Conservation (phyloP, 2,329 filamentous ascomycete species). For the Beauveria bassiana region DNA sequence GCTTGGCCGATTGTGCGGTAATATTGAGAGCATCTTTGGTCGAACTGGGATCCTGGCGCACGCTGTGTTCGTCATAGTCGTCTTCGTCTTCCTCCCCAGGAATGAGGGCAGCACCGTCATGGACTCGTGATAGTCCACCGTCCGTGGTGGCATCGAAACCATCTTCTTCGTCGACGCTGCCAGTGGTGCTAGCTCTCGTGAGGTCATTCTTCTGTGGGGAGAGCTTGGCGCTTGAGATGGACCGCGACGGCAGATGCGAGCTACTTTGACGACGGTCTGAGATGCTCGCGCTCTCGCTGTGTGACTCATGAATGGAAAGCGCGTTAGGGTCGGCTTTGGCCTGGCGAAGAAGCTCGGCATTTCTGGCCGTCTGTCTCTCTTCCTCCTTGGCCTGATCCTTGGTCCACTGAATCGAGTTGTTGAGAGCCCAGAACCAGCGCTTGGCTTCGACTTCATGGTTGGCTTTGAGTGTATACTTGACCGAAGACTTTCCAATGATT, state of each 20-base stretch:
- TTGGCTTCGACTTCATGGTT: constrained; percentile 98
- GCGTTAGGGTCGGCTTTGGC: constrained; percentile 63
- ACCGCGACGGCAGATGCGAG: constrained; percentile 32
- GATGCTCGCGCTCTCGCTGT: constrained; percentile 46
- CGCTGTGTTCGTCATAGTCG: constrained; percentile 67
- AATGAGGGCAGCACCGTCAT: constrained; percentile 28
- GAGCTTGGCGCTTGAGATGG: constrained; percentile 20
- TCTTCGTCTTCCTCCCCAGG: constrained; percentile 58
- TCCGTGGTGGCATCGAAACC: constrained; percentile 40
- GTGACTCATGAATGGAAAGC: constrained; percentile 36
- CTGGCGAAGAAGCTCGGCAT: constrained; percentile 67
- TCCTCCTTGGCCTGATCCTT: constrained; percentile 96
- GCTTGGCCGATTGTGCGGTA: constrained; percentile 85
- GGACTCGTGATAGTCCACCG: constrained; percentile 30
- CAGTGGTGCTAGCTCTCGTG: constrained; percentile 36
- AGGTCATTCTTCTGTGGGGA: constrained; percentile 28
- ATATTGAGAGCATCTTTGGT: constrained; percentile 95
- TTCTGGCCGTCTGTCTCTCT: constrained; percentile 64
- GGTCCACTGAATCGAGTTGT: constrained; percentile 97
- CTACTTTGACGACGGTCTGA: constrained; percentile 38
- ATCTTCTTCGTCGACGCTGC: constrained; percentile 46
- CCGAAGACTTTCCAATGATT: constrained; percentile 94
- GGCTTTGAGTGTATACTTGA: constrained; percentile 96
- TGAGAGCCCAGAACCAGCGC: constrained; percentile 97
- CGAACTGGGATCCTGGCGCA: constrained; percentile 61